Percentiles rank a stretch among this genome's conserved stretches.
Evolutionary conservation across 1,284 basidiomycete genomes (phyloP).

Genomic region (Cerrena zonata): DNA sequence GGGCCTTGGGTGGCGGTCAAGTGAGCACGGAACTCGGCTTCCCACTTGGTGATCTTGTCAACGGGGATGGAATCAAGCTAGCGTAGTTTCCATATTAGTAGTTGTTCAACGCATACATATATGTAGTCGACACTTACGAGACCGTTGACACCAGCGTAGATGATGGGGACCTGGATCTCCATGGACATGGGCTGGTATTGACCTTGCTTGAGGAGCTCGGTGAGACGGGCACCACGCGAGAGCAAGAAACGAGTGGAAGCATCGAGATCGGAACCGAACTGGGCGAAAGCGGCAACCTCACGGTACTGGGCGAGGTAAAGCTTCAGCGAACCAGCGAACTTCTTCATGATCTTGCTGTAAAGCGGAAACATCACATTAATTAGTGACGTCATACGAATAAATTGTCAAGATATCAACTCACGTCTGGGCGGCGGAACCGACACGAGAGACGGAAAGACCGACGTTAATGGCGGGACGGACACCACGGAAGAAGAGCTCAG

Average conservation of each 20-base stretch:
- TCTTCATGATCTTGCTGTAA: conserved; percentile 94
- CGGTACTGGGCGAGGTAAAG: conserved; percentile 99
- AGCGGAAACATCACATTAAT: neutral
- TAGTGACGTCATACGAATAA: neutral
- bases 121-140: conserved; percentile 49
- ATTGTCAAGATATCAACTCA: conserved; percentile 30
- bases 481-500: conserved; percentile 99
- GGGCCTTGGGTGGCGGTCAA: conserved; percentile 61
- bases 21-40: conserved; percentile 83
- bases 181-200: conserved; percentile 91
- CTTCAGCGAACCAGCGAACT: conserved; percentile 99
- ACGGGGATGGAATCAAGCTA: conserved; percentile 88
- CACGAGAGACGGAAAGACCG: conserved; percentile 99
- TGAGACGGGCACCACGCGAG: conserved; percentile 94
- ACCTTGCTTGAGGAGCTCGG: conserved; percentile 98
- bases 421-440: conserved; percentile 99
- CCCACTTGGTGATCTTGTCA: conserved; percentile 92
- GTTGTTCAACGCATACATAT: neutral
- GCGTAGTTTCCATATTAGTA: conserved; percentile 9
- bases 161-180: conserved; percentile 96
- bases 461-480: conserved; percentile 99
- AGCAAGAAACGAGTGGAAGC: conserved; percentile 97
- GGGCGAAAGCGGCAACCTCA: conserved; percentile 98
- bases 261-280: conserved; percentile 99
- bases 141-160: conserved; percentile 99